Percentiles rank a stretch among this genome's conserved stretches.
Evolutionary conservation across 257 asterid genomes (phyloP).

Genomic region (Linaria vulgaris): DNA sequence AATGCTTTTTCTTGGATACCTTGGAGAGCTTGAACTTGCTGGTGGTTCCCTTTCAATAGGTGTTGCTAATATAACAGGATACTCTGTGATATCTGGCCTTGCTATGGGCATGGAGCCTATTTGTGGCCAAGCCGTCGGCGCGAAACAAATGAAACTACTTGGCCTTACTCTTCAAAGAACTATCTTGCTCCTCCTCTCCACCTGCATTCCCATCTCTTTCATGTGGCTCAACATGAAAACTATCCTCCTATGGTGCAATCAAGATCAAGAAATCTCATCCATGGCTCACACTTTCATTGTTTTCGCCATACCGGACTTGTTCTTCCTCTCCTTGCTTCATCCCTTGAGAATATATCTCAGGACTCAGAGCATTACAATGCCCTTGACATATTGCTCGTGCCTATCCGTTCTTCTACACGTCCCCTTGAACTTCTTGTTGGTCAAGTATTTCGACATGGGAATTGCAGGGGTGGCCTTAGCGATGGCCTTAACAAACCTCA

Average conservation of each 20-base stretch:
- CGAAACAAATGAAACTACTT: conserved; percentile 80
- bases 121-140: conserved; percentile 95
- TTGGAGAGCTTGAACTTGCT: conserved; percentile 89
- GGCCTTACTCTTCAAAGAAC: conserved; percentile 91
- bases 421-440: conserved; percentile 68
- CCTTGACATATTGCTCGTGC: conserved; percentile 64
- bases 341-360: conserved; percentile 75
- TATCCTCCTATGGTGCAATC: conserved; percentile 75
- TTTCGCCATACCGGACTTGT: conserved; percentile 80
- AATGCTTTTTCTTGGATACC: conserved; percentile 86
- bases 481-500: conserved; percentile 77
- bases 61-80: conserved; percentile 89
- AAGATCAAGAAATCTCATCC: conserved; percentile 69
- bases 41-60: conserved; percentile 95
- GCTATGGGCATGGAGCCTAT: conserved; percentile 99
- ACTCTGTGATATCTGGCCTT: conserved; percentile 91
- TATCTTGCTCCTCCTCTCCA: conserved; percentile 67
- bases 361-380: conserved; percentile 73
- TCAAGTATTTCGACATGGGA: conserved; percentile 56
- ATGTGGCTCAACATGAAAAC: conserved; percentile 82
- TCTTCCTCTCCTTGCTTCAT: conserved; percentile 76
- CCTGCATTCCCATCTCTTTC: conserved; percentile 73
- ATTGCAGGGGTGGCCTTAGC: conserved; percentile 74
- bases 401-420: conserved; percentile 64
- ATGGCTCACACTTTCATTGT: conserved; percentile 74